Evolutionary conservation across 768 basidiomycete genomes (phyloP), one percentile per base, ranked within the genome.

Genomic region (Pleurotus giganteus): DNA sequence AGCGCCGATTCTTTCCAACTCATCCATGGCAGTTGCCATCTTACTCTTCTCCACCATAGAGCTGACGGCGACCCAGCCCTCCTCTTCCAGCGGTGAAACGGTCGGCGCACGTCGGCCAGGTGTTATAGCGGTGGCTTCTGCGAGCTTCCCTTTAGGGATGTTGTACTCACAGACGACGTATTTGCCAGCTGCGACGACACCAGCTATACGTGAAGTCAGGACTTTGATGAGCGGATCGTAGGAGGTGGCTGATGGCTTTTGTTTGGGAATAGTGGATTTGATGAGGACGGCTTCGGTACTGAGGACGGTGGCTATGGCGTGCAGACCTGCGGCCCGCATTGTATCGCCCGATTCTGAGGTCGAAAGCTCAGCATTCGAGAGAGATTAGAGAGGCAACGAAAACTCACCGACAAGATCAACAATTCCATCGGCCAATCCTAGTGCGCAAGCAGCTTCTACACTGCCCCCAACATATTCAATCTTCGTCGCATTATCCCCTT

Each of bases 401-500:
- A n/a, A 76, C 86, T 63, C 59, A 93, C 94, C 89, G 58, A 98
- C 96, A 49, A 99, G 87, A 71, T 99, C 96, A 46, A 99, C 92
- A 54, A 99, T 98, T 6, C 94, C 97, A 70, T 99, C 97, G 4
- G 97, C 96, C 58, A 98, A 77, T 1, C 97, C 97, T 11, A 99
- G 77, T 1, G 97, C 84, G 74, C 97, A 99, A 32, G 97, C 97
- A 6, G 96, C 97, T 71, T 99, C 97, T 0, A 99, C 97, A 64
- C 94, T 96, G 2, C 97, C 97, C 2, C 97, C 95, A 2, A 99
- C 88, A 66, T 98, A 98, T 68, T 95, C 91, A 27, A 99, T 91
- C 67, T 80, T 83, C 0, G 97, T 98, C 60, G 73, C 75, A 34
- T 80, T 65, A 8, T 80, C 82, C 0, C 71, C 86, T 9, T 70